Evolutionary conservation across 1,284 basidiomycete species (phyloP).

Genomic region (Trichosporon sp.): DNA sequence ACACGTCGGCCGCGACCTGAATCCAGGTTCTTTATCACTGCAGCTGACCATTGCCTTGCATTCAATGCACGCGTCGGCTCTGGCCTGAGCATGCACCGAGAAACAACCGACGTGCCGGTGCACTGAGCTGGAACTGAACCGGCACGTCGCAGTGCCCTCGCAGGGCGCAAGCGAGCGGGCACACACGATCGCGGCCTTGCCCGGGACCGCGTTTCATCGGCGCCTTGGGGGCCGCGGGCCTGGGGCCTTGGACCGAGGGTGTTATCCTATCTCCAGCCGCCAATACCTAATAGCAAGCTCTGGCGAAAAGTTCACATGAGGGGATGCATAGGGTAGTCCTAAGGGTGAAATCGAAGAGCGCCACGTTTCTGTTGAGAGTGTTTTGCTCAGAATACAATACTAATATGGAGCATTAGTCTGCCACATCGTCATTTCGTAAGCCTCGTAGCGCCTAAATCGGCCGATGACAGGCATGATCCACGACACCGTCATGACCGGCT

Average conservation of each 20-base stretch:
- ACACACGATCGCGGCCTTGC: neutral
- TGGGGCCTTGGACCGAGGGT: neutral
- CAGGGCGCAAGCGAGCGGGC: neutral
- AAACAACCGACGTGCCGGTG: conserved; percentile 3
- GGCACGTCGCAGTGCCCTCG: neutral
- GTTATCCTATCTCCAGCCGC: neutral
- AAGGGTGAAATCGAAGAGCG: neutral
- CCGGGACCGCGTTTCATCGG: conserved; percentile 2
- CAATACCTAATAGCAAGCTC: neutral
- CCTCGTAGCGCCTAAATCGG: neutral
- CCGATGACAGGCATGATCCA: neutral
- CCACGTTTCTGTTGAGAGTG: neutral
- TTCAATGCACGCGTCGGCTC: conserved; percentile 1
- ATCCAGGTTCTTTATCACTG: neutral
- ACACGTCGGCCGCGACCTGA: conserved; percentile 17
- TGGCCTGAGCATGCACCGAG: neutral
- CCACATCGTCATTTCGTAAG: neutral
- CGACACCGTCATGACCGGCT: neutral
- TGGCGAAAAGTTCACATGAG: neutral
- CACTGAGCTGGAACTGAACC: neutral
- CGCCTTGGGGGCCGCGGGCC: conserved; percentile 5
- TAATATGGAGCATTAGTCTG: neutral
- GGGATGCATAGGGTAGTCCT: neutral
- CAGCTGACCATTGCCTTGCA: conserved; percentile 9
- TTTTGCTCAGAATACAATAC: neutral